phyloP scores from a whole-genome alignment of 495 filamentous ascomycete genomes.

The Umbilicaria muhlenbergii region DNA sequence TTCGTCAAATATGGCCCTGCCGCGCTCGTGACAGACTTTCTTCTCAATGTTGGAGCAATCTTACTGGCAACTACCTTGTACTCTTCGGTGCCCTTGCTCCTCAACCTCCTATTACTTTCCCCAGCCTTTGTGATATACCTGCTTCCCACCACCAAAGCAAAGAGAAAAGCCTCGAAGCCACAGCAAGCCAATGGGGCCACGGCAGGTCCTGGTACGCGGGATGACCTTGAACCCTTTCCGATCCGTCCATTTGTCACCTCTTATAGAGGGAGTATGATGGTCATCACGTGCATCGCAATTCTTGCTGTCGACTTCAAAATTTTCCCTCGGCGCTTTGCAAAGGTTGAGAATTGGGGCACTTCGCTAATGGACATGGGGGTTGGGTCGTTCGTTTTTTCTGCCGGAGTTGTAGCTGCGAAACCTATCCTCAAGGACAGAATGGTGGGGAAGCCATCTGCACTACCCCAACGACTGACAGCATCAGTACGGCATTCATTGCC shows the following conservation, averaged over 20 bases:
- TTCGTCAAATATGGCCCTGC: constrained; percentile 59
- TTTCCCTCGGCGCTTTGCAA: constrained; percentile 89
- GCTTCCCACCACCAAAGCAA: constrained; percentile 23
- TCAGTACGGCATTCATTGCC: constrained; percentile 72
- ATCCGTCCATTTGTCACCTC: constrained; percentile 81
- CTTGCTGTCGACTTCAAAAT: constrained; percentile 92
- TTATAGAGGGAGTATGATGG: constrained; percentile 81
- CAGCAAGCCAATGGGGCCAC: constrained; percentile 28
- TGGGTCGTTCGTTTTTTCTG: constrained; percentile 92
- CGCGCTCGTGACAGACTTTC: constrained; percentile 61
- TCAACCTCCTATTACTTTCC: constrained; percentile 58
- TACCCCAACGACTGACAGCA: constrained; percentile 37
- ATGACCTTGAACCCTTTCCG: constrained; percentile 38
- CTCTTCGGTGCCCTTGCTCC: constrained; percentile 53
- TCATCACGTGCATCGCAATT: constrained; percentile 84
- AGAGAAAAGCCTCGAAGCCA: constrained; percentile 40
- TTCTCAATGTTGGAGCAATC: constrained; percentile 68
- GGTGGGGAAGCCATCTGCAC: constrained; percentile 26
- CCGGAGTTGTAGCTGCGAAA: constrained; percentile 80
- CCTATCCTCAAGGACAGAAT: constrained; percentile 61
- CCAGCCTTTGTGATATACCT: constrained; percentile 50
- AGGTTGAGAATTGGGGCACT: constrained; percentile 96
- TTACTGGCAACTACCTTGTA: constrained; percentile 81
- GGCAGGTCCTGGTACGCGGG: constrained; percentile 9
- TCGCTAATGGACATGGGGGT: constrained; percentile 97